These are phyloP conservation scores for Tulasnella sp. DNA, from an alignment of 768 basidiomycete species.

Conservation along the genomic window DNA sequence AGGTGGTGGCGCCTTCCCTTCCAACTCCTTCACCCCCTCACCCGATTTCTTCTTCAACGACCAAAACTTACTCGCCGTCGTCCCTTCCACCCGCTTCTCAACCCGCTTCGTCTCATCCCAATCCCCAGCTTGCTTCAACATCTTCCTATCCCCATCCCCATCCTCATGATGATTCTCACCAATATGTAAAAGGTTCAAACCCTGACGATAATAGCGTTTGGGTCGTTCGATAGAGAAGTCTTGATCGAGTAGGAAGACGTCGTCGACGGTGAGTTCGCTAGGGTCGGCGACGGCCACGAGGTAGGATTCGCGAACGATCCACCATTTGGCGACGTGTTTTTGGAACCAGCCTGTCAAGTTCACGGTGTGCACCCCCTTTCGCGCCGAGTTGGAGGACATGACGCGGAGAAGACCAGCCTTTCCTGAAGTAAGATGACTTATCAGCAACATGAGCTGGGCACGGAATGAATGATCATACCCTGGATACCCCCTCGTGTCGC, in stretches of 20 bases:
- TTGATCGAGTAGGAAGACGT: conserved; percentile 84
- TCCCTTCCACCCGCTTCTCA: neutral
- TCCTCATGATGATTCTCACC: conserved; percentile 18
- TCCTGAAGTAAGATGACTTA: conserved; percentile 28
- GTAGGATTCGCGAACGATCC: conserved; percentile 84
- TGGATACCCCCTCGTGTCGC: conserved; percentile 76
- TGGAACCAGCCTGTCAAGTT: conserved; percentile 35
- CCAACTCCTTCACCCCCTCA: neutral
- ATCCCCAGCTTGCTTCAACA: conserved; percentile 8
- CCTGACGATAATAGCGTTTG: conserved; percentile 77
- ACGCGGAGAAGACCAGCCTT: conserved; percentile 73
- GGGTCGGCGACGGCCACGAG: conserved; percentile 78
- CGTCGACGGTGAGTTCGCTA: conserved; percentile 83
- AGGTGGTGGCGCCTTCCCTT: neutral
- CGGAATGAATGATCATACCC: neutral
- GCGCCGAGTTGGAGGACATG: conserved; percentile 26
- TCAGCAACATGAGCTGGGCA: neutral
- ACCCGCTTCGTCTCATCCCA: neutral
- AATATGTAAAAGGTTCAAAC: conserved; percentile 54
- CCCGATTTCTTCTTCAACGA: neutral
- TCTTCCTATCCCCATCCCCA: conserved; percentile 20
- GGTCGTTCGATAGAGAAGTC: conserved; percentile 90
- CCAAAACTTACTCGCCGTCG: neutral
- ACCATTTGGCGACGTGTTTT: conserved; percentile 72
- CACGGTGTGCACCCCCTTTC: conserved; percentile 12